Evolutionary conservation across 2,329 filamentous ascomycete genomes (phyloP).

Genomic region (Hortaea werneckii): DNA sequence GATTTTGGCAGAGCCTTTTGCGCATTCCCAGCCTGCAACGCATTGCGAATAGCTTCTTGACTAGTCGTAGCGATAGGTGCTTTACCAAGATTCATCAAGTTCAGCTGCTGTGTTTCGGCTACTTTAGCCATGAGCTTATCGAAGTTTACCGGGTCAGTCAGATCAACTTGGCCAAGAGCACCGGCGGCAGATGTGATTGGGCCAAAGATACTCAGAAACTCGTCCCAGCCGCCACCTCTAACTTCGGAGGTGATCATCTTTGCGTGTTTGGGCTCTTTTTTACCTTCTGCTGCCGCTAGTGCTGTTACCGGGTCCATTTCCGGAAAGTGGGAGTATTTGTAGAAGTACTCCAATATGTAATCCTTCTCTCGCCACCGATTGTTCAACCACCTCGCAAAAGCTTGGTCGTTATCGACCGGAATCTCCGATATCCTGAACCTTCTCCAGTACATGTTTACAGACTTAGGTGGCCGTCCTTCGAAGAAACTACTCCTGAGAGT

Average conservation of each 20-base stretch:
- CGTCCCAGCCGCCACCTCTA: slow-evolving; percentile 40
- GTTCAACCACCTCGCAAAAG: slow-evolving; percentile 76
- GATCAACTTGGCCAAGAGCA: slow-evolving; percentile 37
- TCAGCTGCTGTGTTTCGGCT: slow-evolving; percentile 23
- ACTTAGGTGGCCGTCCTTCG: slow-evolving; percentile 79
- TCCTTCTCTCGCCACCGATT: slow-evolving; percentile 92
- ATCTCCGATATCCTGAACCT: slow-evolving; percentile 73
- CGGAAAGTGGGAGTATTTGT: slow-evolving; percentile 66
- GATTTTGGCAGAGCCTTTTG: slow-evolving; percentile 18
- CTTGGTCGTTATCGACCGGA: slow-evolving; percentile 60
- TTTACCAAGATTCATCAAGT: slow-evolving; percentile 18
- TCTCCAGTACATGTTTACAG: slow-evolving; percentile 94
- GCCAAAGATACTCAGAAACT: slow-evolving; percentile 43
- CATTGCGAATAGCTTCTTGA: slow-evolving; percentile 22
- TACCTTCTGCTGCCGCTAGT: slow-evolving; percentile 28
- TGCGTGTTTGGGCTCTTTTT: slow-evolving; percentile 28
- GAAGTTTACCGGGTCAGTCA: slow-evolving; percentile 26
- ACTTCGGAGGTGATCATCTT: slow-evolving; percentile 40
- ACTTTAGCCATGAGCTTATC: slow-evolving; percentile 25
- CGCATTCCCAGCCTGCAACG: slow-evolving; percentile 21
- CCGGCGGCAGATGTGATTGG: slow-evolving; percentile 42
- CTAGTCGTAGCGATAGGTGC: slow-evolving; percentile 17
- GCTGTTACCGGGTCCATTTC: slow-evolving; percentile 42
- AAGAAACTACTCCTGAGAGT: slow-evolving; percentile 80
- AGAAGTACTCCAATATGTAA: slow-evolving; percentile 71